Evolutionary conservation across 129 eudicot genomes (phyloP), one percentile per base, ranked within the genome.

Genomic region (Logfia minima): DNA sequence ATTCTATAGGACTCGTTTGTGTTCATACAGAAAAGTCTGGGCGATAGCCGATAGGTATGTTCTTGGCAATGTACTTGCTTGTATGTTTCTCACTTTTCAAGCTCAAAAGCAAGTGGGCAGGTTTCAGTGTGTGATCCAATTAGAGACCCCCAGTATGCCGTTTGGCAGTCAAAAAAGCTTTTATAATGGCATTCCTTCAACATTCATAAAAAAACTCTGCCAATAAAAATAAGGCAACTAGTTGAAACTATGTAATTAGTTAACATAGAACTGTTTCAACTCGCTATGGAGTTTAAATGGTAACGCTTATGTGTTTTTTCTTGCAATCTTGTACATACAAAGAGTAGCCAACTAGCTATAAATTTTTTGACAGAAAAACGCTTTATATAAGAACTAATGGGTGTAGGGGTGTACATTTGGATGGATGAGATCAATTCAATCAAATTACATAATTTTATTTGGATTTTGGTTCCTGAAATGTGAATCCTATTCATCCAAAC

Each of bases 131-230:
- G 1, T 2, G n/a, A 78, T 70, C 28, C 66, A 23, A 66, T 39
- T 80, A 80, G 53, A 23, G 19, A 21, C 8, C 43, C 8, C 24
- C 35, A 17, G 69, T 3, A 66, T 80, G 74, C 14, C 26, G 35
- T 39, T 56, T 82, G 34, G 94, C 70, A 80, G 71, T 78, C 87
- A 90, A 83, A 68, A 68, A 90, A 81, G 86, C 84, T 79, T 81
- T 75, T 78, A 90, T 37, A 80, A 75, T 81, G 23, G 79, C 43
- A 24, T 90, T 83, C 81, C 90, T 53, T 81, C 82, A 34, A 67
- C 53, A 68, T 87, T 81, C 82, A 28, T 74, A 75, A 81, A 87
- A 35, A 69, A 77, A 61, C 88, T 83, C 88, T 76, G 72, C 18
- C 19, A 18, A 51, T 5, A 18, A 51, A 13, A 14, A 51, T 13